Base-by-base conservation (phyloP, 2,329 filamentous ascomycete genomes). In the Epichloe sylvatica region DNA sequence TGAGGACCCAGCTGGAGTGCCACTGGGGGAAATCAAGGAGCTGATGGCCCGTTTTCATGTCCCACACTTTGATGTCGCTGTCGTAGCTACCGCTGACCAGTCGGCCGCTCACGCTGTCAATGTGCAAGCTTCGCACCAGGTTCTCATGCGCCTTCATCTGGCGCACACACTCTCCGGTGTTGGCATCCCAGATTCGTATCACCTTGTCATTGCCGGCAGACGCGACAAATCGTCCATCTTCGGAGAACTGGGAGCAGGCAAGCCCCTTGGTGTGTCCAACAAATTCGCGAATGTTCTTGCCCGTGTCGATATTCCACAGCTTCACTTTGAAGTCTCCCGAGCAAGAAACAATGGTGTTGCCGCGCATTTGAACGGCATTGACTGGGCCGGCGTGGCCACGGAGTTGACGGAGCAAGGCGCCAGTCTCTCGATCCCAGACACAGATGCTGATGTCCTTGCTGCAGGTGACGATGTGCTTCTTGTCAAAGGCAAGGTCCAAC, bases 1-100 rank as follows among this genome's bases (percentile, higher is more conserved):
- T 90, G 52, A 98, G 71, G 61, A 98, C 94, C 92, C 92, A 98
- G 67, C 88, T 94, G 11, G 84, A 84, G 51, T 95, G 94, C 89
- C 90, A 97, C 86, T 2, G 23, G 82, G n/a, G 86, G 60, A 96
- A 91, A 58, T 89, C 83, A 54, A 94, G 78, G 52, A 91, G 76
- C 57, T 88, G 76, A 44, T 81, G 72, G 35, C 90, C 91, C 3
- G 83, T 84, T 55, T 83, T 80, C 68, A 92, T 84, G 64, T 96
- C 86, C 67, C 89, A 96, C 1, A 97, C 88, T 63, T 94, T 94
- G 63, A 98, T 90, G 59, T 91, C 90, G 59, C 87, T 86, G 64
- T 98, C 92, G 65, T 98, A 98, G 62, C 85, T 92, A 17, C 88
- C 92, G 56, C 86, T 94, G 52, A 98, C 78, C 33, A 98, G 81